phyloP scores from a whole-genome alignment of 352 stramenopile genomes.

The Pythium brachiatum region DNA sequence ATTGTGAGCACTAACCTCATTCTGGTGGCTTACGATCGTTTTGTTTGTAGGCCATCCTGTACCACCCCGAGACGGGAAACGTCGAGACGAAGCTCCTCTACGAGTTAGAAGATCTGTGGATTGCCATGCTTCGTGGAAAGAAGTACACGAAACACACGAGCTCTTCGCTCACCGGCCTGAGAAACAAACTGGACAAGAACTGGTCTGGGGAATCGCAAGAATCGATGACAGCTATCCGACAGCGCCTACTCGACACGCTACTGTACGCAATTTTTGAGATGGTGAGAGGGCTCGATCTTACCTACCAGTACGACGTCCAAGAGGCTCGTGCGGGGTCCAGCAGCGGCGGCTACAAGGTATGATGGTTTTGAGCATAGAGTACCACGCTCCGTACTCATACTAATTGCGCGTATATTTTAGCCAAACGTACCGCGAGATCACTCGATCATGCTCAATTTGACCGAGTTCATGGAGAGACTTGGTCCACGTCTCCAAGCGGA shows the following conservation, averaged over 20 bases:
- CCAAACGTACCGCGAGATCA: conserved; percentile 67
- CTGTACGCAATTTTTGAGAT: conserved; percentile 45
- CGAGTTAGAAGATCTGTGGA: conserved; percentile 77
- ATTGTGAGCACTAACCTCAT: too few species aligned
- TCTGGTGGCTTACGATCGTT: not conserved
- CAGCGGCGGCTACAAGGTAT: conserved; percentile 51
- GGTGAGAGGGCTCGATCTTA: conserved; percentile 57
- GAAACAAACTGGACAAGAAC: conserved; percentile 3
- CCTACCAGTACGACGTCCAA: conserved; percentile 59
- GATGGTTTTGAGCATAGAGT: not conserved
- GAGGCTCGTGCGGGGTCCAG: conserved; percentile 35
- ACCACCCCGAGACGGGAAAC: conserved; percentile 75
- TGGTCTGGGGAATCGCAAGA: not conserved
- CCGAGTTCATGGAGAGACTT: conserved; percentile 66
- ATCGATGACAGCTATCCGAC: conserved; percentile 23
- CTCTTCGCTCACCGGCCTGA: conserved; percentile 5
- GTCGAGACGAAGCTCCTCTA: conserved; percentile 71
- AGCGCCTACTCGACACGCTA: conserved; percentile 47
- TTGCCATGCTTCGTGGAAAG: conserved; percentile 34
- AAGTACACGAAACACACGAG: conserved; percentile 21
- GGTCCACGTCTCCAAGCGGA: conserved; percentile 31
- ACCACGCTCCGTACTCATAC: not conserved
- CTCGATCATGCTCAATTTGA: conserved; percentile 78
- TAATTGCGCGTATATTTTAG: conserved; percentile 22
- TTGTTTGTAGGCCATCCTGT: conserved; percentile 40